Evolutionary conservation across 2,329 filamentous ascomycete genomes (phyloP), one percentile per base, ranked within the genome.

Genomic region (Alternaria consortialis): DNA sequence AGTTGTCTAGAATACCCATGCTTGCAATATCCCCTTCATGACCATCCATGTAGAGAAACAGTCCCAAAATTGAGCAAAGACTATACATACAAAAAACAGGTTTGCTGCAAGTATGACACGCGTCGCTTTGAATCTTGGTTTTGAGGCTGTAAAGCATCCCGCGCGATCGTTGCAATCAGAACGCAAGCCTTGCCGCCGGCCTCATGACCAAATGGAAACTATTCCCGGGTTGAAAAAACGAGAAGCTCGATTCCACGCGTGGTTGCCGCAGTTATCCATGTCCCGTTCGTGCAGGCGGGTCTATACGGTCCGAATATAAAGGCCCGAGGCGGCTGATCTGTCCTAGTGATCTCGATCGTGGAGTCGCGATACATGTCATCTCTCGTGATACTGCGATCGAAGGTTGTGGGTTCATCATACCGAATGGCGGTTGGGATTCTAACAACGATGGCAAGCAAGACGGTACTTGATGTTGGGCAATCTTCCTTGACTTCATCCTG

Each of bases 381-480:
- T 57, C 23, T 29, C 32, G 17, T 15, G 23, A 43, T 44, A n/a
- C 47, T 36, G 47, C 37, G 31, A 57, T 57, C 37, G 55, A 57
- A 40, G 39, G 29, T 53, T 15, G 25, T 15, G 37, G 8, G 29
- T 27, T 7, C 15, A 37, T 34, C 11, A 23, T 29, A 32, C 20
- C 48, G 23, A 32, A 11, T 31, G 20, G 55, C 17, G 25, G 31
- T 43, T 44, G 47, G 32, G 46, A 12, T 44, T 53, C 32, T 7
- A 31, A 31, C 31, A 23, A 52, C 17, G 20, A 36, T n/a, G 11
- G 31, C 20, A 50, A 51, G 46, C 40, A 20, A 17, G 25, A 23
- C 23, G 25, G 39, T 42, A 15, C 20, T 27, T 50, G 31, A 31
- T 40, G 23, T 37, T 31, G 37, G 47, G 27, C 29, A n/a, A 29